phyloP scores from a whole-genome alignment of 208 protist species.

The Polymyxa betae region DNA sequence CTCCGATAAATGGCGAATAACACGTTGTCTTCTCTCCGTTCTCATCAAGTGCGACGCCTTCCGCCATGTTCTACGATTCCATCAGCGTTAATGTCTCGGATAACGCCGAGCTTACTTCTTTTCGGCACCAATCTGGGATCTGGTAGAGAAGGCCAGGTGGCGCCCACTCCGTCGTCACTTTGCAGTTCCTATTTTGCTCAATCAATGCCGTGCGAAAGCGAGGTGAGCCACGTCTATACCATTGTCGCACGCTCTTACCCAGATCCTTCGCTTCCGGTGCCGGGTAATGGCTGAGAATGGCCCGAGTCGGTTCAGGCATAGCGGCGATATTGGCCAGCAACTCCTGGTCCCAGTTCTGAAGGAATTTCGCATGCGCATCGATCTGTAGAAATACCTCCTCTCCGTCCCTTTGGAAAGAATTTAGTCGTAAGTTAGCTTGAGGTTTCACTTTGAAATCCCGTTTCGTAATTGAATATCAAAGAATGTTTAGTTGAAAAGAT shows the following conservation, averaged over 20 bases:
- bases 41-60: conserved; percentile 15
- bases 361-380: conserved; percentile 35
- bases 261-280: neutral
- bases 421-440: too few relatives aligned
- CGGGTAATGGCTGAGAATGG: conserved; percentile 37
- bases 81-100: neutral
- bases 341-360: conserved; percentile 24
- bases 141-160: conserved; percentile 26
- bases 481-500: too few relatives aligned
- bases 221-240: neutral
- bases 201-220: neutral
- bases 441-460: too few relatives aligned
- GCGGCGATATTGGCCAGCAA: neutral
- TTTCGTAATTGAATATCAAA: too few relatives aligned
- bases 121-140: conserved; percentile 23
- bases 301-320: neutral
- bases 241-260: neutral
- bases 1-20: conserved; percentile 41
- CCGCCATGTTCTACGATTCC: conserved; percentile 15
- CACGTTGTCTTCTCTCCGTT: neutral
- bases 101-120: neutral
- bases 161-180: conserved; percentile 37
- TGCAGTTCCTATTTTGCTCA: neutral
- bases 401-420: neutral
- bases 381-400: conserved; percentile 46